A percentile compares a stretch with the other conserved stretches of the same genome.
These are phyloP conservation scores for Gillenia trifoliata DNA, from an alignment of 306 rosid species.

Conservation along the genomic window DNA sequence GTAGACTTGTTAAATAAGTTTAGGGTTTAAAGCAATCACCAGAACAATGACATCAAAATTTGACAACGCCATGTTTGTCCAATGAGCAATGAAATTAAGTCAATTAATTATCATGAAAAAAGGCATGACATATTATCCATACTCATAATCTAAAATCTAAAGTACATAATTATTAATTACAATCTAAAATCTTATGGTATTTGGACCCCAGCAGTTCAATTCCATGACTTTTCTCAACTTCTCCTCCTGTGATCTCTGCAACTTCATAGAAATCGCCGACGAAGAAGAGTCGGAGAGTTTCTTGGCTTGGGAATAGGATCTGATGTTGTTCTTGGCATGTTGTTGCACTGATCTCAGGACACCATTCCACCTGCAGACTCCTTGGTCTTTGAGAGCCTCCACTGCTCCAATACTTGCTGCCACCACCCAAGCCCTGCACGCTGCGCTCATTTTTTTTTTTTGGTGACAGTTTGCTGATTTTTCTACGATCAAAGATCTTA, in stretches of 20 bases:
- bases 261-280: conserved; percentile 41
- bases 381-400: conserved; percentile 84
- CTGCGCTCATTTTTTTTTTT: conserved; percentile 34
- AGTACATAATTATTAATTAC: neutral
- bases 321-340: conserved; percentile 50
- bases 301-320: conserved; percentile 55
- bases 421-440: conserved; percentile 62
- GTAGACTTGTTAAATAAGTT: neutral
- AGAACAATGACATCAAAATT: no score
- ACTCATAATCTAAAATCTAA: neutral
- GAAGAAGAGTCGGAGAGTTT: conserved; percentile 39
- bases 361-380: conserved; percentile 73
- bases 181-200: conserved; percentile 51
- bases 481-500: no score
- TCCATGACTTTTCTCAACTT: conserved; percentile 62
- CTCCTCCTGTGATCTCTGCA: conserved; percentile 47
- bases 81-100: no score
- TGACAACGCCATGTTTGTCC: no score
- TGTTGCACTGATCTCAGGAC: conserved; percentile 53
- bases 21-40: neutral
- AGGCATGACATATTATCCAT: no score
- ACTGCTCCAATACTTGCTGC: conserved; percentile 79
- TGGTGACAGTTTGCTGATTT: no score
- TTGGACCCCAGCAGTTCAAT: conserved; percentile 71
- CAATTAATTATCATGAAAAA: no score